Conservation (phyloP, 2,329 filamentous ascomycete species). For the Colletotrichum sp. region DNA sequence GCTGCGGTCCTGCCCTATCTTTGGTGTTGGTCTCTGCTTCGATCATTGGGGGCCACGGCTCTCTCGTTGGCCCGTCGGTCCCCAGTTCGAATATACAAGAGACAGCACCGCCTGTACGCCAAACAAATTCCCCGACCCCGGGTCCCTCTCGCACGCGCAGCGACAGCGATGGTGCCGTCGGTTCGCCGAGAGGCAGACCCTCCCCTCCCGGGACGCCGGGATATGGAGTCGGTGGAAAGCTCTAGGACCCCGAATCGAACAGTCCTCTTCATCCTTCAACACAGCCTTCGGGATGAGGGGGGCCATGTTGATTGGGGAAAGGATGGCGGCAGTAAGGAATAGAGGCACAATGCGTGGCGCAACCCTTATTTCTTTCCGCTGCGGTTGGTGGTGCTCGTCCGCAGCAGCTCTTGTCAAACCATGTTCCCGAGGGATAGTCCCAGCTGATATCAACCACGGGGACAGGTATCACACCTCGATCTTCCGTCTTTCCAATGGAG, state of each 20-base stretch:
- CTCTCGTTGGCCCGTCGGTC: neutral
- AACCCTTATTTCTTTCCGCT: neutral
- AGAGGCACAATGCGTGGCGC: neutral
- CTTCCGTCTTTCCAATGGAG: neutral
- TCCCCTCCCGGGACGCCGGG: slow-evolving; percentile 12
- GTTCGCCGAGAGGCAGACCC: slow-evolving; percentile 1
- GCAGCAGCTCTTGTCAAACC: neutral
- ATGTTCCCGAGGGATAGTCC: neutral
- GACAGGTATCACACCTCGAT: neutral
- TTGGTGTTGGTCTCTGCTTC: neutral
- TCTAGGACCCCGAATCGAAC: neutral
- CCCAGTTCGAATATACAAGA: slow-evolving; percentile 1
- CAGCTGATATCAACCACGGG: neutral
- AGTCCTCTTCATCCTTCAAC: neutral
- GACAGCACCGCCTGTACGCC: neutral
- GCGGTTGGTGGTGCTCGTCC: neutral
- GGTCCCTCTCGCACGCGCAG: neutral
- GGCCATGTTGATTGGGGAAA: neutral
- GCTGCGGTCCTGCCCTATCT: neutral
- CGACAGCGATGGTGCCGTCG: neutral
- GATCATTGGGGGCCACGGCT: neutral
- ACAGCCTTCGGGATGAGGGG: slow-evolving; percentile 10
- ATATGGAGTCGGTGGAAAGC: neutral
- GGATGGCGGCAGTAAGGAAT: neutral
- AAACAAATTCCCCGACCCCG: slow-evolving; percentile 7